Percentiles rank a stretch among this genome's conserved stretches.
These are phyloP conservation scores for Sporothrix humicola DNA, from an alignment of 2,329 filamentous ascomycete genomes.

Conservation along the genomic window DNA sequence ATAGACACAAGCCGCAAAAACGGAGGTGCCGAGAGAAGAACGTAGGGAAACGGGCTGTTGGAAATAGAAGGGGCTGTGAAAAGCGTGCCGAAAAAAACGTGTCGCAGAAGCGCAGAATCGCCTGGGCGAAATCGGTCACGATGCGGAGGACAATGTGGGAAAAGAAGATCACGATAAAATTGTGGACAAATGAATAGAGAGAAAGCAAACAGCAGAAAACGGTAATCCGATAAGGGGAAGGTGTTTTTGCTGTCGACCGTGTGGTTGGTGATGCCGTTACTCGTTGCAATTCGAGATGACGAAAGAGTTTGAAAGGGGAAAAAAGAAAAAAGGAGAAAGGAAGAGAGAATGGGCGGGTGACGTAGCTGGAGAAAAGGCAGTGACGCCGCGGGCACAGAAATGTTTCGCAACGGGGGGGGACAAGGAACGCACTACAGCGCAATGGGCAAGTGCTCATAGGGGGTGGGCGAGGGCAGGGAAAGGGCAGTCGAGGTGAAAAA, in stretches of 20 bases:
- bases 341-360: conserved; percentile 34
- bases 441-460: conserved; percentile 19
- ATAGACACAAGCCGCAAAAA: neutral
- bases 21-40: neutral
- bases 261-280: conserved; percentile 27
- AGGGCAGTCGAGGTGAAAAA: conserved; percentile 4
- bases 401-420: conserved; percentile 31
- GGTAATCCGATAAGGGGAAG: conserved; percentile 18
- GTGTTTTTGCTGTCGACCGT: conserved; percentile 6
- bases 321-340: conserved; percentile 31
- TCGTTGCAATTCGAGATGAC: conserved; percentile 30
- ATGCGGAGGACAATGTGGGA: neutral
- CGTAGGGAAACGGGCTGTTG: neutral
- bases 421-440: conserved; percentile 26
- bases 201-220: neutral
- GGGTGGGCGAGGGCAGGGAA: neutral
- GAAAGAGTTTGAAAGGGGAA: conserved; percentile 32
- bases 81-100: neutral
- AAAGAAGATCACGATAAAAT: conserved; percentile 3
- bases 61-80: neutral
- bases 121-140: conserved; percentile 14
- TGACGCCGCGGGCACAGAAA: conserved; percentile 28
- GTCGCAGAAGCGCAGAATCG: conserved; percentile 24
- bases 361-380: conserved; percentile 40
- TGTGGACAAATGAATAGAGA: neutral